Base-by-base conservation (phyloP, 2,329 filamentous ascomycete genomes). In the Colletotrichum gigasporum region DNA sequence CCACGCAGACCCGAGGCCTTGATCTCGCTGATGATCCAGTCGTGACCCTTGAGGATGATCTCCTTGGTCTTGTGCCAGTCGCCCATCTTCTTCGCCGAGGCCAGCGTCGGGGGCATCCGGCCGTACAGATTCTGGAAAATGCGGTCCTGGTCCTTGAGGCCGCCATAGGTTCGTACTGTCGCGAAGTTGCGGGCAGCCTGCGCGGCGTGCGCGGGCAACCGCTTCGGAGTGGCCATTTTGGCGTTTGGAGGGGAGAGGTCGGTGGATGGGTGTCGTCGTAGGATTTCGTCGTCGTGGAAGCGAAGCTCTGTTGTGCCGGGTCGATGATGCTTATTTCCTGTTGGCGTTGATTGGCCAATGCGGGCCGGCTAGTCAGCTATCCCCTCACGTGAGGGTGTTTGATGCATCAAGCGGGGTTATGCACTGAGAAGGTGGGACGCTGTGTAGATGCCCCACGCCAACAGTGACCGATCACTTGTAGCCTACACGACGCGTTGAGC, bases 21-120 rank as follows among this genome's bases (percentile, higher is more conserved):
- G 82, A 99, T 88, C 82, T 99, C 96, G 71, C 91, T 91, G 75
- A 99, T 98, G 79, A 99, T 96, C 92, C 96, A 99, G 74, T 99
- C 95, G 81, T 99, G 93, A 60, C 96, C 96, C 86, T 99, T 99
- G 71, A 93, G 82, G 64, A 99, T 80, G 63, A 99, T 99, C 79
- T 99, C 96, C 87, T 99, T 99, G 59, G 96, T 99, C 87, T 96
- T 97, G 85, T 99, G 89, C 96, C 96, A 99, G 80, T 98, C 96
- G 72, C 96, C 96, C 86, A 97, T 97, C 83, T 97, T 97, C 90
- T 93, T 94, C 56, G 96, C 94, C 76, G 90, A 93, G 85, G 96
- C 95, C 72, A 99, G 83, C 79, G 97, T 94, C 68, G 94, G 87
- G 54, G 93, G 94, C 82, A 93, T 93, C 77, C 96, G 93, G 74